Evolutionary conservation across 2,329 filamentous ascomycete species (phyloP).

Genomic region (Thelonectria discophora): DNA sequence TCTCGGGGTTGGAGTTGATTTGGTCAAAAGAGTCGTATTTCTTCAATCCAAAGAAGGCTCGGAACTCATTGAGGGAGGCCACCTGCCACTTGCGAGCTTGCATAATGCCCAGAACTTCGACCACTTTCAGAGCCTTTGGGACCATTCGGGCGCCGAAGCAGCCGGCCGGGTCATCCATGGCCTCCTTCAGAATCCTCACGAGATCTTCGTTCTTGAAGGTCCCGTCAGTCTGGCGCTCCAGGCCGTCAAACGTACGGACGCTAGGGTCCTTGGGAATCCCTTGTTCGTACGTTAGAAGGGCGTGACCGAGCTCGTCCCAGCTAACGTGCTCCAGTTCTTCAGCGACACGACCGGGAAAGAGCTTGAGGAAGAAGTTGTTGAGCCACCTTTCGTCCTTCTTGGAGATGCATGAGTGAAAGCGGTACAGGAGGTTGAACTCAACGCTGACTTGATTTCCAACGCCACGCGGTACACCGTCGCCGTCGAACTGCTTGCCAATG

Average conservation of each 20-base stretch:
- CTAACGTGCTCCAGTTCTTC: slow-evolving; percentile 52
- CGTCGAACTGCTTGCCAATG: slow-evolving; percentile 53
- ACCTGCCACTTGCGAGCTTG: slow-evolving; percentile 70
- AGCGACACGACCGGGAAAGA: slow-evolving; percentile 40
- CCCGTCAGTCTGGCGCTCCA: slow-evolving; percentile 59
- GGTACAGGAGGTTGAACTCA: slow-evolving; percentile 74
- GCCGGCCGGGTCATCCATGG: slow-evolving; percentile 69
- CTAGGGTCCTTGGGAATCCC: slow-evolving; percentile 51
- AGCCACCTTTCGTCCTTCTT: slow-evolving; percentile 70
- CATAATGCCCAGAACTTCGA: slow-evolving; percentile 71
- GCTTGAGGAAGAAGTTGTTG: slow-evolving; percentile 57
- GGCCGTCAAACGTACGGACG: slow-evolving; percentile 57
- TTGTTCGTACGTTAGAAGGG: slow-evolving; percentile 30
- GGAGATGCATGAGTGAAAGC: slow-evolving; percentile 71
- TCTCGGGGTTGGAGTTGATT: slow-evolving; percentile 65
- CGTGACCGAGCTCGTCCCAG: slow-evolving; percentile 35
- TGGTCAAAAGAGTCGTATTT: slow-evolving; percentile 53
- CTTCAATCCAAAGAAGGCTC: slow-evolving; percentile 63
- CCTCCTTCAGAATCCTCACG: slow-evolving; percentile 61
- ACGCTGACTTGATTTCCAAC: slow-evolving; percentile 73
- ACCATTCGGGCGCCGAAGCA: slow-evolving; percentile 68
- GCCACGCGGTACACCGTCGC: slow-evolving; percentile 60
- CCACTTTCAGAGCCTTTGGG: slow-evolving; percentile 64
- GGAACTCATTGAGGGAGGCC: slow-evolving; percentile 70
- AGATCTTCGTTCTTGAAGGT: slow-evolving; percentile 67